Evolutionary conservation across 306 rosid genomes (phyloP), one percentile per base, ranked within the genome.

Genomic region (Trichosanthes cucumerina): DNA sequence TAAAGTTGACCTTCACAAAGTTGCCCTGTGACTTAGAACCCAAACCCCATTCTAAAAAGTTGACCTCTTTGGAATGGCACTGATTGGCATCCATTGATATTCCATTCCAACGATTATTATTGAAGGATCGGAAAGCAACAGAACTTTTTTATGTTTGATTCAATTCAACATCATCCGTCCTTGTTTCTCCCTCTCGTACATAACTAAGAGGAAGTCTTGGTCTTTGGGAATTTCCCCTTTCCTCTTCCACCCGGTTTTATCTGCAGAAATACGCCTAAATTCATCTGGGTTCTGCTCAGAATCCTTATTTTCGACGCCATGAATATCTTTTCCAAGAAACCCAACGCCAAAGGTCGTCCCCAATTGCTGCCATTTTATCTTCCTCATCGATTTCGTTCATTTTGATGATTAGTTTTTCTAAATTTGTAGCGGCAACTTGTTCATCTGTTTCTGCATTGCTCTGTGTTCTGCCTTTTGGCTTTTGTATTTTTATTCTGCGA

Each of bases 251-350:
- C 24, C 9, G 13, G 66, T 54, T 41, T 24, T 78, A 31, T 77
- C 11, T 52, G n/a, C 43, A 34, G 36, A 62, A 28, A 49, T 41
- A 14, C 38, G 24, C 39, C 41, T 82, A 53, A 21, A 31, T 50
- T 19, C 54, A 26, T 50, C 49, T 85, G 41, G 69, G 38, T 64
- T 47, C 4, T 59, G 78, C 70, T 71, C 79, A 52, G 52, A 26
- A 73, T 53, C 77, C 7, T 72, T 75, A 46, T 39, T 9, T 6
- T 56, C 21, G 68, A 44, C 65, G 50, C 81, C 85, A 95, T 96
- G 99, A 96, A 90, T 85, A 81, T 96, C 81, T 92, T 96, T 90
- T 26, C 88, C 66, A 96, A 92, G 91, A 92, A 96, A 86, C 97
- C 99, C 84, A 91, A 89, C 34, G 90, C 96, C 81, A 96, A 92